Conservation (phyloP, 2,329 filamentous ascomycete species). For the Emmonsiellopsis sp. region DNA sequence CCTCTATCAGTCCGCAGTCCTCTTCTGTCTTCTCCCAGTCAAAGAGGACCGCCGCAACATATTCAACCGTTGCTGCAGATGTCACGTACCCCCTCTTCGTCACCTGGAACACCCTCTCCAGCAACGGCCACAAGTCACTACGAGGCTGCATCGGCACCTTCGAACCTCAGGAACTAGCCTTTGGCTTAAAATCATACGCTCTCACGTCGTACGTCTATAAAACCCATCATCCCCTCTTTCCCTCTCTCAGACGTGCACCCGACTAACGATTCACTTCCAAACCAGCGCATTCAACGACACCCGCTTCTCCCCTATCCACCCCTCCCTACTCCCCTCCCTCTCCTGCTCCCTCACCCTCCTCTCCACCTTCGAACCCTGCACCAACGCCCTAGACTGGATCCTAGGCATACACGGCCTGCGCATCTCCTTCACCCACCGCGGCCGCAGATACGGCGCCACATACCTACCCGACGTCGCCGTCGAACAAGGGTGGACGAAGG, state of each 20-base stretch:
- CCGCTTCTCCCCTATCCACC: constrained; percentile 50
- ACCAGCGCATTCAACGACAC: constrained; percentile 53
- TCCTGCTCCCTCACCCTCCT: constrained; percentile 66
- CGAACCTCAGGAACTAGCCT: constrained; percentile 60
- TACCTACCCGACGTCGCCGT: constrained; percentile 86
- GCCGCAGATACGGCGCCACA: constrained; percentile 68
- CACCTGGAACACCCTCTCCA: constrained; percentile 75
- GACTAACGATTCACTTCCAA: background rate
- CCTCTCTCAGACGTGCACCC: background rate
- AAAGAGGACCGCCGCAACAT: constrained; percentile 3
- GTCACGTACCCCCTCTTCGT: constrained; percentile 68
- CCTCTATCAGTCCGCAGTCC: constrained; percentile 38
- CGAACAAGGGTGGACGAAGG: constrained; percentile 92
- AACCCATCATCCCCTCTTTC: background rate
- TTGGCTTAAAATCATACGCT: constrained; percentile 70
- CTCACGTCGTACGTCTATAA: constrained; percentile 55
- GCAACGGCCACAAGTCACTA: constrained; percentile 54
- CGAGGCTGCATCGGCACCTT: constrained; percentile 97
- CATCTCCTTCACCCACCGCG: constrained; percentile 70
- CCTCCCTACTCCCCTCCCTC: constrained; percentile 36
- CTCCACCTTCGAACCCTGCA: constrained; percentile 70
- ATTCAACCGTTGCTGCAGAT: constrained; percentile 3
- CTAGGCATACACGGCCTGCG: constrained; percentile 79
- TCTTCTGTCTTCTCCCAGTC: constrained; percentile 20
- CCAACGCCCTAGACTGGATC: constrained; percentile 71